phyloP scores from a whole-genome alignment of 2,329 filamentous ascomycete species.

The Fusarium annulatum region DNA sequence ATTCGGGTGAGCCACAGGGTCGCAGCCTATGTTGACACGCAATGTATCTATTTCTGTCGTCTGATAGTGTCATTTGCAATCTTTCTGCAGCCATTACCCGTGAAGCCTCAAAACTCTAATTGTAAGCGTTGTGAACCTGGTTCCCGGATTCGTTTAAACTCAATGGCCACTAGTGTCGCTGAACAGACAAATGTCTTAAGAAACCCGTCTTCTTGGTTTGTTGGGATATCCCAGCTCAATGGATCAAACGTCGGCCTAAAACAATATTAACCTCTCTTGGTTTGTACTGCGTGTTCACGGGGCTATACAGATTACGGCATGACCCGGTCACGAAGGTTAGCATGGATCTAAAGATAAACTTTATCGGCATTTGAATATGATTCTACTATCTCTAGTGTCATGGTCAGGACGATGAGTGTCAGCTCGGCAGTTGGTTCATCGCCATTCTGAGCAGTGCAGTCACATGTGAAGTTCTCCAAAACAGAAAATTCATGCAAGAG shows the following conservation, averaged over 20 bases:
- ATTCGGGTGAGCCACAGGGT: background rate
- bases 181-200: background rate
- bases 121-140: background rate
- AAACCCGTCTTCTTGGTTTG: background rate
- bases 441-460: background rate
- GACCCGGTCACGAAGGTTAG: background rate
- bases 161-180: background rate
- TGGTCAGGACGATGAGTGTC: too few relatives aligned
- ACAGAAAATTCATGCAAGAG: background rate
- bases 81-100: background rate
- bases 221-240: background rate
- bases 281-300: background rate
- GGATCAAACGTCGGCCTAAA: background rate
- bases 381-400: background rate
- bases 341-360: background rate
- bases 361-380: background rate
- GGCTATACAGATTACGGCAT: background rate
- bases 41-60: background rate
- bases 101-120: conserved; percentile 10
- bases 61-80: conserved; percentile 8
- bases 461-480: background rate
- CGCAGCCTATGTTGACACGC: background rate
- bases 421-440: background rate
- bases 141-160: background rate
- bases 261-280: background rate